Evolutionary conservation across 2,329 filamentous ascomycete genomes (phyloP), one percentile per base, ranked within the genome.

Genomic region (Cyclaneusma minus): DNA sequence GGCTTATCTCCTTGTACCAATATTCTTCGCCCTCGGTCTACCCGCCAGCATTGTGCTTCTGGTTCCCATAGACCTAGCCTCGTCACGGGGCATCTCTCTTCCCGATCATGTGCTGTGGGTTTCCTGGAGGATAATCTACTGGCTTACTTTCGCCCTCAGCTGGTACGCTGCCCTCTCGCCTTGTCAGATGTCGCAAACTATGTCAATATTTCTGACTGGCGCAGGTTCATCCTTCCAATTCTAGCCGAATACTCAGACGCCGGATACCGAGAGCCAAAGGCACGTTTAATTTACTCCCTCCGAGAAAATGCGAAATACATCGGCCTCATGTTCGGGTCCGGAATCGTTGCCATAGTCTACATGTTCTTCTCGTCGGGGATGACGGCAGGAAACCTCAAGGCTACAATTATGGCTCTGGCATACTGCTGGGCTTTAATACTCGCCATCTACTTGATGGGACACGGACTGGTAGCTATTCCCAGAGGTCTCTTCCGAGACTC

Each of bases 401-500:
- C 69, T 18, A 60, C 91, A 21, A 64, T 92, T 36, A 93, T 98
- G 81, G 87, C 89, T 9, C 59, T 95, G 32, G 81, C 87, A 19
- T 98, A 98, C 51, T 82, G 83, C 33, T 95, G 85, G 79, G 84
- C 85, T 41, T 56, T 98, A 40, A 63, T 87, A 4, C 62, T 95
- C 27, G 89, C 85, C 23, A 93, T 98, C 35, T 95, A 93, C 45
- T 63, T 98, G 21, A 95, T 98, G 87, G 89, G 89, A 5, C 89
- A 98, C 50, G 89, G 89, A 6, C 62, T 98, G 14, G 89, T 98
- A 16, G 79, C 85, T 2, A 79, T 98, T 30, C 89, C 89, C 1
- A 66, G 87, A 37, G 69, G 68, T 19, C 58, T 98, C 10, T 77
- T 89, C 42, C 71, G 77, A 32, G 78, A 82, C 44, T 77, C 84